Evolutionary conservation across 148 eudicot genomes (phyloP).

Genomic region (Polygonum maritimum): DNA sequence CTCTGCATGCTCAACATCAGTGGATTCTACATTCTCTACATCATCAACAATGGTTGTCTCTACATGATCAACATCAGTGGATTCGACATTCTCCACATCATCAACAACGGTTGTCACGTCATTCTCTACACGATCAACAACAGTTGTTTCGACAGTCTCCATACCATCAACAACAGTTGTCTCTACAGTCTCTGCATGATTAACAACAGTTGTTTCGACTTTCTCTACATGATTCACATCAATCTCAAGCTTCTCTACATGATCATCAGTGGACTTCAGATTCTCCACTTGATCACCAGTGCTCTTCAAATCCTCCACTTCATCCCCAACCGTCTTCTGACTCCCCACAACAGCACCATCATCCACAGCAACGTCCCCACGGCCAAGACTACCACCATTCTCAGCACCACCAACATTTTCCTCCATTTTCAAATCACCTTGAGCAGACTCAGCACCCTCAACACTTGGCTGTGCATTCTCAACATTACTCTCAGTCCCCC

Average conservation of each 20-base stretch:
- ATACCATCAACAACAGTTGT: neutral
- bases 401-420: constrained; percentile 1
- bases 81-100: neutral
- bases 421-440: neutral
- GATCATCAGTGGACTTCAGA: neutral
- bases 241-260: neutral
- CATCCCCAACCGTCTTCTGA: neutral
- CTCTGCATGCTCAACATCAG: neutral
- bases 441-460: neutral
- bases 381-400: neutral
- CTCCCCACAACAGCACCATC: neutral
- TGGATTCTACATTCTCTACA: neutral
- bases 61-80: too few species aligned
- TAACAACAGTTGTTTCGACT: neutral
- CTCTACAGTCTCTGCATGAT: neutral
- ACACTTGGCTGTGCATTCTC: constrained; percentile 13
- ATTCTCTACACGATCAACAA: neutral
- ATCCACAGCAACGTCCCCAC: neutral
- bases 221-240: neutral
- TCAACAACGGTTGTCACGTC: neutral
- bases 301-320: neutral
- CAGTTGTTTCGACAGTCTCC: neutral
- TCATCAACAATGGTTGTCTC: neutral
- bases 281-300: neutral
- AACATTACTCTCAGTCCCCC: constrained; percentile 27